Conservation (phyloP, 352 stramenopile species). For the Discostella stelligera region DNA sequence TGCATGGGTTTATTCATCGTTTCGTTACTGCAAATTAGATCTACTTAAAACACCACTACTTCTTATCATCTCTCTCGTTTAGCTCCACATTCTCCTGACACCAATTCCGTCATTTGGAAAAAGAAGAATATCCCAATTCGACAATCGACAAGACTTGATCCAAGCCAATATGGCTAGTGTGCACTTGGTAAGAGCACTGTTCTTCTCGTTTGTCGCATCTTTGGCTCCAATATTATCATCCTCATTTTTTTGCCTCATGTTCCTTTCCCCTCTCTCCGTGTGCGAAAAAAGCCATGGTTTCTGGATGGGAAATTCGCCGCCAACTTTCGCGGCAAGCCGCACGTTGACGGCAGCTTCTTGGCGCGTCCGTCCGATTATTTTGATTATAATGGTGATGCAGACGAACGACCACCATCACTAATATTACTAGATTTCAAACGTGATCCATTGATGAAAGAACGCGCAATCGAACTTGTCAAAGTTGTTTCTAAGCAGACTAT, state of each 20-base stretch:
- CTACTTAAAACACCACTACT: not conserved
- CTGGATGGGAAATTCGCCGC: slow-evolving; percentile 66
- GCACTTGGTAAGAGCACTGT: slow-evolving; percentile 58
- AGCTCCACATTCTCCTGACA: slow-evolving; percentile 64
- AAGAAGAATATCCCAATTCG: slow-evolving; percentile 57
- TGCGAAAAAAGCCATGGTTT: slow-evolving; percentile 76
- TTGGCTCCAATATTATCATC: not conserved
- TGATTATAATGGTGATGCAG: not conserved
- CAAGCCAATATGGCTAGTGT: slow-evolving; percentile 77
- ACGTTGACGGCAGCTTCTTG: slow-evolving; percentile 79
- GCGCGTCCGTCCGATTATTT: slow-evolving; percentile 60
- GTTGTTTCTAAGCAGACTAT: slow-evolving; percentile 67
- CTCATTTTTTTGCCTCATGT: not conserved
- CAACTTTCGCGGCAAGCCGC: slow-evolving; percentile 55
- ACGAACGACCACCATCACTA: slow-evolving; percentile 44
- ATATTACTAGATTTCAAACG: slow-evolving; percentile 62
- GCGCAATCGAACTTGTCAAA: slow-evolving; percentile 64
- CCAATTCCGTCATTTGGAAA: slow-evolving; percentile 71
- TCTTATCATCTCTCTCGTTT: slow-evolving; percentile 1
- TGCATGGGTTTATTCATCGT: not conserved
- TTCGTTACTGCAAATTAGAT: slow-evolving; percentile 14
- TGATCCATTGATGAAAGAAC: slow-evolving; percentile 58
- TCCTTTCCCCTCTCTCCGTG: too few species aligned
- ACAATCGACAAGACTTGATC: slow-evolving; percentile 67
- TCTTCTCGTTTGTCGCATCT: not conserved